Evolutionary conservation across 352 stramenopile species (phyloP).

Genomic region (Phytophthora fragariaefolia): DNA sequence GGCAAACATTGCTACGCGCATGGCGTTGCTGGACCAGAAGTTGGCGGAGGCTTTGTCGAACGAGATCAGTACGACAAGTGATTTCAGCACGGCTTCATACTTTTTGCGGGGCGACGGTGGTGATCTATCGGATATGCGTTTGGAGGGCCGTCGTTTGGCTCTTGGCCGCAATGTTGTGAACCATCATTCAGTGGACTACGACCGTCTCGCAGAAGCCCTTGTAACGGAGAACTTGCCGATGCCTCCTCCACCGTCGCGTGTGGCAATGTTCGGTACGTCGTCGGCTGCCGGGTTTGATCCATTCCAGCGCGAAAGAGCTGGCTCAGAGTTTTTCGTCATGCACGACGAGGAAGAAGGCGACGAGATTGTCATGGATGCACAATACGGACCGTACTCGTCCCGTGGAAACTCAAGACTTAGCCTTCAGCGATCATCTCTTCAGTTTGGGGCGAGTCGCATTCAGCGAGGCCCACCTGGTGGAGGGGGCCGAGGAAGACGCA

Average conservation of each 20-base stretch:
- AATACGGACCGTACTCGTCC: conserved; percentile 33
- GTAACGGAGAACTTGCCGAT: conserved; percentile 42
- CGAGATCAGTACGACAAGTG: conserved; percentile 57
- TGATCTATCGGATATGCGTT: conserved; percentile 50
- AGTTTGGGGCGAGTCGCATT: conserved; percentile 17
- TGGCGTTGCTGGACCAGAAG: conserved; percentile 62
- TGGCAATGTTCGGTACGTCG: conserved; percentile 76
- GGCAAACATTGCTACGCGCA: conserved; percentile 72
- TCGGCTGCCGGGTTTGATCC: conserved; percentile 50
- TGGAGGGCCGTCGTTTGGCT: conserved; percentile 49
- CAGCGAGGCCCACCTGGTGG: conserved; percentile 11
- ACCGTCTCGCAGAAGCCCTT: conserved; percentile 47
- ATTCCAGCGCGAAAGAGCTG: conserved; percentile 44
- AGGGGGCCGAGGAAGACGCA: conserved; percentile 14
- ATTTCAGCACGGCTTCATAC: conserved; percentile 64
- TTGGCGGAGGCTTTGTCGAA: conserved; percentile 47
- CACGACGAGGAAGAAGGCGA: conserved; percentile 53
- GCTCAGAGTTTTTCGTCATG: conserved; percentile 63
- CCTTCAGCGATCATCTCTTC: conserved; percentile 16
- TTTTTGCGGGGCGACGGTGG: conserved; percentile 53
- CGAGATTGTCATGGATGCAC: conserved; percentile 44
- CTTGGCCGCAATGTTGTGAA: conserved; percentile 67
- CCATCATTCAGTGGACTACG: conserved; percentile 71
- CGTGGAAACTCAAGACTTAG: conserved; percentile 19
- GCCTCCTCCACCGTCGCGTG: conserved; percentile 58